A percentile compares a stretch with the other conserved stretches of the same genome.
Evolutionary conservation across 2,329 filamentous ascomycete species (phyloP).

Genomic region (Myriosclerotinia scirpicola): DNA sequence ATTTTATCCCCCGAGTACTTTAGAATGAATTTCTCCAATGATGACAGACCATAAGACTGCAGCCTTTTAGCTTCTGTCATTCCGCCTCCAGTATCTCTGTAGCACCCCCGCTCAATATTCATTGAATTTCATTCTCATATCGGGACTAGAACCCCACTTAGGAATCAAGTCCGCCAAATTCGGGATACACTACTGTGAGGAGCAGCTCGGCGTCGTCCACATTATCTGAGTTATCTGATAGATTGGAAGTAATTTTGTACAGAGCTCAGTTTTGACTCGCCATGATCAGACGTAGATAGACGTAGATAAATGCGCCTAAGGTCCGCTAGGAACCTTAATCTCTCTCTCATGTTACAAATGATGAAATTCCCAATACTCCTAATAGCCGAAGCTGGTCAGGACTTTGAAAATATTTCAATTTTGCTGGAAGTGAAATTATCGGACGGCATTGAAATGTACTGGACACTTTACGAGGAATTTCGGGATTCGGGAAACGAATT

Average conservation of each 20-base stretch:
- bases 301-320: background rate
- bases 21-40: conserved; percentile 11
- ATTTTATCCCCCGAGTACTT: background rate
- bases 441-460: background rate
- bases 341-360: conserved; percentile 17
- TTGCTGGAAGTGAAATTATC: background rate
- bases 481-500: background rate
- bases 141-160: conserved; percentile 14
- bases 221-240: conserved; percentile 16
- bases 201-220: conserved; percentile 15
- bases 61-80: conserved; percentile 18
- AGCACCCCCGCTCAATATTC: conserved; percentile 6
- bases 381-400: conserved; percentile 13
- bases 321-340: conserved; percentile 5
- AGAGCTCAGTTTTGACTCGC: background rate
- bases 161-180: conserved; percentile 14
- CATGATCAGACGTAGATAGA: background rate
- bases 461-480: conserved; percentile 15
- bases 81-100: conserved; percentile 12
- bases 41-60: conserved; percentile 14
- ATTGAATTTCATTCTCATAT: background rate
- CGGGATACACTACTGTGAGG: conserved; percentile 17
- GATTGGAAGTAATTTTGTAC: background rate
- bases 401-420: background rate
- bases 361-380: conserved; percentile 8